Evolutionary conservation across 202 grass and related monocot species (phyloP), one percentile per base, ranked within the genome.

Genomic region (Panicum hallii): DNA sequence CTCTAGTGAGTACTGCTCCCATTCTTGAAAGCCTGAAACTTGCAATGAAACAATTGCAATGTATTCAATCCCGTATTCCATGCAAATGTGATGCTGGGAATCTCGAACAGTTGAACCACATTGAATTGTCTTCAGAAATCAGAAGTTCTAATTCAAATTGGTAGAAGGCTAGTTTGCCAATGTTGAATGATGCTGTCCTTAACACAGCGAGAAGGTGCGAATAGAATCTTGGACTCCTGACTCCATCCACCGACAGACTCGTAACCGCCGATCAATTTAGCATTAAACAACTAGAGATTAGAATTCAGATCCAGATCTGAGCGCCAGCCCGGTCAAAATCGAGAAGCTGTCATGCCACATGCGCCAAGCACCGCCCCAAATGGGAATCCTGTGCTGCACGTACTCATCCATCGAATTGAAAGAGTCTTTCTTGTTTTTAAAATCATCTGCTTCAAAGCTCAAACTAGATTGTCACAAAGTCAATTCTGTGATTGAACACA

Each of bases 231-330:
- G 58, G 10, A 12, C n/a, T 2, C 26, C 11, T 32, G 11, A 14
- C 4, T 63, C 11, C 23, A 13, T 63, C 11, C 23, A 13, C 23
- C 4, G 1, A 4, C 4, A 23, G 1, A 14, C 26, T 63, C 0
- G 3, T 1, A 32, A 32, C 6, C 30, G 5, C 16, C 0, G 64
- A 67, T 42, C 64, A 42, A 42, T 67, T 67, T 42, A 67, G 36
- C 36, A 36, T 3, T 42, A 77, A 19, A 17, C 11, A 20, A 52
- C 5, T 32, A 15, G 17, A 49, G 16, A 52, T 48, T 38, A 53
- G 53, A 38, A 63, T 61, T 71, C 67, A 83, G 86, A 88, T 83
- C 86, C 65, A 88, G 73, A 88, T 88, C 72, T 83, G 65, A 48
- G 56, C 58, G n/a, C 14, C 67, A 26, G 7, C 7, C 5, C 9